Evolutionary conservation across 306 rosid genomes (phyloP), one percentile per base, ranked within the genome.

Genomic region (Vigna angularis): DNA sequence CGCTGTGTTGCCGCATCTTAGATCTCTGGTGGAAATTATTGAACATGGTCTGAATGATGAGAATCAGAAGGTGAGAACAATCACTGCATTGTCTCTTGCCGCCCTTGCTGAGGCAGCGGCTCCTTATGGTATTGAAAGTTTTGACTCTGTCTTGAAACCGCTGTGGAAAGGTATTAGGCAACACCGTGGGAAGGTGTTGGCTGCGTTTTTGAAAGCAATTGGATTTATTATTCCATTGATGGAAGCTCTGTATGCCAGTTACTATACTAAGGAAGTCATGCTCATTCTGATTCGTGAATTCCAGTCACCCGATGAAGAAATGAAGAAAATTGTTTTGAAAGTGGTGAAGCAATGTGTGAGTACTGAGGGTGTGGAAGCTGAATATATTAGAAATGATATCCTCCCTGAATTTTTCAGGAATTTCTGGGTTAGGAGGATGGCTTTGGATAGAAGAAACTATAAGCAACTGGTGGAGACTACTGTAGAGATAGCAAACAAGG

Each of bases 361-460:
- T 74, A 92, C 97, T 0, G 98, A 94, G 85, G 98, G 97, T 61
- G 98, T 94, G 24, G 98, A 94, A 67, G 91, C 98, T 56, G 96
- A 94, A 2, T 94, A 94, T 72, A 81, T 81, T 50, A 81, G 85
- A 51, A 81, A 49, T 18, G 85, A 81, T 51, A 81, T 81, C 66
- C 85, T 94, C 34, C 98, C 97, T 2, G 98, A 94, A 82, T 94
- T 90, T 80, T 94, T 94, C 73, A 88, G 85, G 40, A 94, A 94
- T 83, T 94, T 94, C 74, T 94, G 98, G 98, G 98, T 94, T 59
- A 86, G 98, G 79, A 92, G 97, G 86, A 94, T 92, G 98, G 98
- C 98, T 45, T 87, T 94, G 87, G 98, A 94, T 85, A 57, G 98
- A 74, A 90, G 98, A 67, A 94, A 92, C 81, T 94, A 92, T 75